phyloP scores from a whole-genome alignment of 2,329 filamentous ascomycete genomes.

The Penicillium thymicola region DNA sequence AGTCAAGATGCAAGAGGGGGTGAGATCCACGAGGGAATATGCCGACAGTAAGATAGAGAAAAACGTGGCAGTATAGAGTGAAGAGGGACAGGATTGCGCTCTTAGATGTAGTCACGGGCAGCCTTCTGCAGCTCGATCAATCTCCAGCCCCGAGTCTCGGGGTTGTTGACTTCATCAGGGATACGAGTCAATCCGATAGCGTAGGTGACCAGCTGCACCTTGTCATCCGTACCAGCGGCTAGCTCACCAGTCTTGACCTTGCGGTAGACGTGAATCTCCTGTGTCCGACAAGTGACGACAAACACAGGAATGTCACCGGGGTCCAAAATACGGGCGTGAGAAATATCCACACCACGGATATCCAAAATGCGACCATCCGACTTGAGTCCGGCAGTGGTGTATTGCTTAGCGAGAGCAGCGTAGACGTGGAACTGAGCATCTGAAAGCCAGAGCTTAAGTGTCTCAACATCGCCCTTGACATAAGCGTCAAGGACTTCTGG shows the following conservation, averaged over 20 bases:
- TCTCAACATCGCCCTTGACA: constrained; percentile 90
- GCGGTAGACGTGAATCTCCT: constrained; percentile 95
- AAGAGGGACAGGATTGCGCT: neutral
- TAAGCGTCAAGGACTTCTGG: constrained; percentile 97
- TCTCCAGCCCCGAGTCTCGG: constrained; percentile 94
- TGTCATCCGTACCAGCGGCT: constrained; percentile 96
- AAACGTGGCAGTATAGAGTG: neutral
- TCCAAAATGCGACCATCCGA: constrained; percentile 94
- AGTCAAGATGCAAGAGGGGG: constrained; percentile 26
- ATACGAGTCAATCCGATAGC: constrained; percentile 93
- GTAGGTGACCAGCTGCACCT: constrained; percentile 96
- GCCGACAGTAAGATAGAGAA: constrained; percentile 13
- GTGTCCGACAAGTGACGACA: constrained; percentile 92
- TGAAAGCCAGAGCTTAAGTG: constrained; percentile 89
- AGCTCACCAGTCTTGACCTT: constrained; percentile 87
- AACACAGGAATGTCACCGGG: constrained; percentile 71
- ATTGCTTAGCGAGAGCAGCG: constrained; percentile 93
- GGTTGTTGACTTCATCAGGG: constrained; percentile 93
- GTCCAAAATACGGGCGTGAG: constrained; percentile 47
- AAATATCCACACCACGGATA: constrained; percentile 84
- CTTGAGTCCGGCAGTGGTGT: constrained; percentile 86
- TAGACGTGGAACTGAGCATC: constrained; percentile 97
- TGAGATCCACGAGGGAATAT: constrained; percentile 17
- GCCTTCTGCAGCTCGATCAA: constrained; percentile 99
- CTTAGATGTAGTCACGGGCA: constrained; percentile 79